Percentiles rank a stretch among this genome's conserved stretches.
phyloP scores from a whole-genome alignment of 1,284 basidiomycete species.

The Butyriboletus appendiculatus region DNA sequence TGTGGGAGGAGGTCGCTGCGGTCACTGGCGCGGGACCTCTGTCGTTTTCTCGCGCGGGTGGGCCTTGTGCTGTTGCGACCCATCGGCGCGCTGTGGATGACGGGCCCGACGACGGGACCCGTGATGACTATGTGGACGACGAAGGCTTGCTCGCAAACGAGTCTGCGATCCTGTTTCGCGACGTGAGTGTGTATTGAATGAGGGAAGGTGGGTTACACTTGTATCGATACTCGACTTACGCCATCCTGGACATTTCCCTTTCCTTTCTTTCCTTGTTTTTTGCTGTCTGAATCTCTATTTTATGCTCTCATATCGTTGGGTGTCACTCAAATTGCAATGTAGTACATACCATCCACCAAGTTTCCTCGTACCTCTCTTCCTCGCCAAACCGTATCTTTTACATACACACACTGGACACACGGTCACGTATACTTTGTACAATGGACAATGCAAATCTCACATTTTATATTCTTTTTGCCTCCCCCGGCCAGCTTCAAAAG shows the following conservation, averaged over 20 bases:
- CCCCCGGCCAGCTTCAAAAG: conserved; percentile 44
- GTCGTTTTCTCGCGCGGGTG: conserved; percentile 17
- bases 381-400: too few species aligned
- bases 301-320: conserved; percentile 23
- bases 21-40: conserved; percentile 16
- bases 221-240: conserved; percentile 3
- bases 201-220: not conserved
- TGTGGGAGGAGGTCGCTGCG: conserved; percentile 34
- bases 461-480: too few species aligned
- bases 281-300: not conserved
- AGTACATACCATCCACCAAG: conserved; percentile 3
- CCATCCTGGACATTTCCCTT: not conserved
- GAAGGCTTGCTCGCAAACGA: conserved; percentile 16
- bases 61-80: conserved; percentile 4
- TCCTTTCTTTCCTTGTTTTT: not conserved
- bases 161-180: conserved; percentile 22
- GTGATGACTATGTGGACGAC: conserved; percentile 20
- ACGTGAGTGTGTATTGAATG: conserved; percentile 25
- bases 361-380: too few species aligned
- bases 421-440: too few species aligned
- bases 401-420: too few species aligned
- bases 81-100: conserved; percentile 11
- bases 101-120: not conserved
- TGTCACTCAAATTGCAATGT: conserved; percentile 12
- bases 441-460: too few species aligned